phyloP scores from a whole-genome alignment of 2,329 filamentous ascomycete genomes.

The Pseudogymnoascus sp. region DNA sequence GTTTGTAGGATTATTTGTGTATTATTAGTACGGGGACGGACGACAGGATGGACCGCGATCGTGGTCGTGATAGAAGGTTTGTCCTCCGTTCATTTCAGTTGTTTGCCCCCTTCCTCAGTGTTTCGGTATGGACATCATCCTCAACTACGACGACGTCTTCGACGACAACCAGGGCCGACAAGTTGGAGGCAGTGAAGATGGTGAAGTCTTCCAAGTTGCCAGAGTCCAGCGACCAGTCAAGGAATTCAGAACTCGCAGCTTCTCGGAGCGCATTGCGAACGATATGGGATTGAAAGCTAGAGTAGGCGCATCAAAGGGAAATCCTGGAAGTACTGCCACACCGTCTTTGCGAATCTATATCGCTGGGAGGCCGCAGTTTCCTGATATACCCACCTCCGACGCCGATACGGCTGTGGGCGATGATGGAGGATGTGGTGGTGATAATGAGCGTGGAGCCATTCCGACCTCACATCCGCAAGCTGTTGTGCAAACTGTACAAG shows the following conservation, averaged over 20 bases:
- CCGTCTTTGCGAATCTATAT: background rate
- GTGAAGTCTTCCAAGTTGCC: background rate
- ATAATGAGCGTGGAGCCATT: background rate
- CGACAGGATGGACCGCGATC: slow-evolving; percentile 19
- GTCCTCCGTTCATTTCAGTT: slow-evolving; percentile 15
- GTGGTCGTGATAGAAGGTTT: slow-evolving; percentile 36
- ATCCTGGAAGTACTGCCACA: background rate
- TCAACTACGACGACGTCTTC: background rate
- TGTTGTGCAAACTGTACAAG: background rate
- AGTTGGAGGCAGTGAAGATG: background rate
- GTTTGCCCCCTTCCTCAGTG: background rate
- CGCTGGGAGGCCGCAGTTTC: background rate
- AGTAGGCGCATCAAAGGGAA: background rate
- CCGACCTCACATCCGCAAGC: background rate
- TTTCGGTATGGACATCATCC: background rate
- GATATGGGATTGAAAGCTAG: background rate
- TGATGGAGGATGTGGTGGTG: background rate
- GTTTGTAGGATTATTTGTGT: background rate
- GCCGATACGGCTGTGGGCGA: background rate
- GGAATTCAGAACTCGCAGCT: background rate
- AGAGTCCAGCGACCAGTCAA: background rate
- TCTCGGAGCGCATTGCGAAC: background rate
- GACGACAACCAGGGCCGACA: background rate
- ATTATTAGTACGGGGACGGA: background rate
- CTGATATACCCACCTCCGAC: background rate